A percentile compares a stretch with the other conserved stretches of the same genome.
Conservation (phyloP, 2,329 filamentous ascomycete species). For the Aspergillus piperis region DNA sequence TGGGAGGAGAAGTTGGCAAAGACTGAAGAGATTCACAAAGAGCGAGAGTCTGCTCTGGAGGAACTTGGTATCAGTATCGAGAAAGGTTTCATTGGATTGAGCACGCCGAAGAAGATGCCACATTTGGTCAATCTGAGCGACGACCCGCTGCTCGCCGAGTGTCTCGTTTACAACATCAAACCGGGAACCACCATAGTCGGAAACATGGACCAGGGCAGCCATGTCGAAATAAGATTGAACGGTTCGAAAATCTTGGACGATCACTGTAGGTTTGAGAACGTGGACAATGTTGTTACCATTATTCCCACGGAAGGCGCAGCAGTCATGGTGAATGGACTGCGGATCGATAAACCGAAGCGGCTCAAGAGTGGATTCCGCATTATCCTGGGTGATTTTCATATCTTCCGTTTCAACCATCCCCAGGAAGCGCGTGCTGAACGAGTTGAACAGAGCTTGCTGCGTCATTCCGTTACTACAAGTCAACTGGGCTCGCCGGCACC, state of each 20-base stretch:
- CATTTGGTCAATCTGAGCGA: constrained; percentile 98
- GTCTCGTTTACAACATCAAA: constrained; percentile 96
- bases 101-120: constrained; percentile 98
- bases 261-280: constrained; percentile 92
- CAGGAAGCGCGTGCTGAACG: constrained; percentile 92
- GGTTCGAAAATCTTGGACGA: constrained; percentile 89
- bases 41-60: constrained; percentile 90
- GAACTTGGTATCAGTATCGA: constrained; percentile 98
- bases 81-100: constrained; percentile 93
- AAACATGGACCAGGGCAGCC: constrained; percentile 82
- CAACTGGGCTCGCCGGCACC: constrained; percentile 67
- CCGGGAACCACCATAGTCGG: constrained; percentile 92
- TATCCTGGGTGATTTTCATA: constrained; percentile 96
- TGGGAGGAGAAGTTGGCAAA: constrained; percentile 97
- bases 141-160: constrained; percentile 89
- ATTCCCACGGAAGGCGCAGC: constrained; percentile 88
- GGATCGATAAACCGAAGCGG: constrained; percentile 80
- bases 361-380: constrained; percentile 91
- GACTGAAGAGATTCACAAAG: constrained; percentile 96
- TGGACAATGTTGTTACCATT: constrained; percentile 89
- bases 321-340: constrained; percentile 96
- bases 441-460: constrained; percentile 81
- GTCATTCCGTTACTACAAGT: constrained; percentile 72
- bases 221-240: constrained; percentile 88
- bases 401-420: constrained; percentile 97